Evolutionary conservation across 495 filamentous ascomycete genomes (phyloP), one percentile per base, ranked within the genome.

Genomic region (Paragyromitra xinjiangensis): DNA sequence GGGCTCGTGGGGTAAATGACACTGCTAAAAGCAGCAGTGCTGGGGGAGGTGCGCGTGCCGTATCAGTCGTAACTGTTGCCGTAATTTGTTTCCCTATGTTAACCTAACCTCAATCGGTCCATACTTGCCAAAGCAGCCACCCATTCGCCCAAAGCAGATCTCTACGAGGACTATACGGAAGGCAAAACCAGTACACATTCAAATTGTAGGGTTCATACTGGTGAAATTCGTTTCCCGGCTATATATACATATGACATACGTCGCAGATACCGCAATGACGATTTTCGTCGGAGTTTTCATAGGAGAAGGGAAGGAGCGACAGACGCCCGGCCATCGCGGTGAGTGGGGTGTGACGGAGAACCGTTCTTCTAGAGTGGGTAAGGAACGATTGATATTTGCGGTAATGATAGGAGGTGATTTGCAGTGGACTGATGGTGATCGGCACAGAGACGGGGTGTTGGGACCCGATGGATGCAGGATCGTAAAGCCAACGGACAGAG

Each of bases 301-400:
- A 69, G 71, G 61, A 62, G 55, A 75, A 77, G 48, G 76, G 77
- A 78, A 79, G 62, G 77, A 78, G 66, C 51, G 61, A 67, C 74
- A 66, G 51, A 50, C 50, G 39, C 50, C 51, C 40, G 59, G 68
- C 50, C 68, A 72, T 77, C 59, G 77, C 73, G 66, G 77, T 79
- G 72, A 68, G 68, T 77, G 73, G 73, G 73, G 59, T 56, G 62
- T 40, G 55, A 53, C 42, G 65, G 39, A 44, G 69, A 39, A 48
- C 62, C 61, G 34, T 64, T 62, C 69, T 73, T 77, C 74, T 73
- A 66, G 73, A 77, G 59, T 66, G 69, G 68, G 56, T 40, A 66
- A 72, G 74, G 69, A 77, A 72, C 29, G 51, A 50, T 77, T 61
- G 69, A 77, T 77, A 44, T 44, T 71, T 76, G 73, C 14, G 55